These are phyloP conservation scores for Blepharisma japonicum DNA, from an alignment of 73 alveolate species.

Conservation along the genomic window DNA sequence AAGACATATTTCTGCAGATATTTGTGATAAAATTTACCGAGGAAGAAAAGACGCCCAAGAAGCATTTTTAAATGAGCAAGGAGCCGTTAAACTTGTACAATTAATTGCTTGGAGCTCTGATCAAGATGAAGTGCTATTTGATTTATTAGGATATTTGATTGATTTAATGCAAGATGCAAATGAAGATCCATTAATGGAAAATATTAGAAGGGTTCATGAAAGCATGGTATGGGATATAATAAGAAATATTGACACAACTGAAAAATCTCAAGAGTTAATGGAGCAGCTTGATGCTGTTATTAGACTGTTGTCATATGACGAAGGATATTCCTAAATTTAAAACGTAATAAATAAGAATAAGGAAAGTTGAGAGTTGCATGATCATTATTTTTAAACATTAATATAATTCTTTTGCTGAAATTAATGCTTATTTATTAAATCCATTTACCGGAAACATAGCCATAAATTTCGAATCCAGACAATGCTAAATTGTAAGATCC, in stretches of 20 bases:
- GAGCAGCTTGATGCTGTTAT: not conserved
- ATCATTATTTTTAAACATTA: no score
- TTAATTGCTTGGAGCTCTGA: constrained; percentile 5
- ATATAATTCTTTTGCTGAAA: no score
- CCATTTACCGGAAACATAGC: constrained; percentile 63
- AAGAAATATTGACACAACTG: constrained; percentile 15
- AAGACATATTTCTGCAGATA: not conserved
- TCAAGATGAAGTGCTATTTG: not conserved
- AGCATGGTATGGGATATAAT: constrained; percentile 14
- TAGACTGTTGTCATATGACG: no score
- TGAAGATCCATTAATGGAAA: not conserved
- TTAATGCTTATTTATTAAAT: no score
- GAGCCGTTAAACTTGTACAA: not conserved
- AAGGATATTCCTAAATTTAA: no score
- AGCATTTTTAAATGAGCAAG: not conserved
- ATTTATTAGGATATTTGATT: not conserved
- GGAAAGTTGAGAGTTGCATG: no score
- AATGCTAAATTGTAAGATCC: constrained; percentile 85
- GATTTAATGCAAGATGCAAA: not conserved
- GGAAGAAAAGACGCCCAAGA: constrained; percentile 1
- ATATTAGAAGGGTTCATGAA: not conserved
- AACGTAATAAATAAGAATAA: no score
- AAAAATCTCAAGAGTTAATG: not conserved
- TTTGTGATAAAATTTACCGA: constrained; percentile 1
- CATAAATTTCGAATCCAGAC: constrained; percentile 92